Evolutionary conservation across 2,329 filamentous ascomycete species (phyloP), one percentile per base, ranked within the genome.

Genomic region (Neoscytalidium dimidiatum): DNA sequence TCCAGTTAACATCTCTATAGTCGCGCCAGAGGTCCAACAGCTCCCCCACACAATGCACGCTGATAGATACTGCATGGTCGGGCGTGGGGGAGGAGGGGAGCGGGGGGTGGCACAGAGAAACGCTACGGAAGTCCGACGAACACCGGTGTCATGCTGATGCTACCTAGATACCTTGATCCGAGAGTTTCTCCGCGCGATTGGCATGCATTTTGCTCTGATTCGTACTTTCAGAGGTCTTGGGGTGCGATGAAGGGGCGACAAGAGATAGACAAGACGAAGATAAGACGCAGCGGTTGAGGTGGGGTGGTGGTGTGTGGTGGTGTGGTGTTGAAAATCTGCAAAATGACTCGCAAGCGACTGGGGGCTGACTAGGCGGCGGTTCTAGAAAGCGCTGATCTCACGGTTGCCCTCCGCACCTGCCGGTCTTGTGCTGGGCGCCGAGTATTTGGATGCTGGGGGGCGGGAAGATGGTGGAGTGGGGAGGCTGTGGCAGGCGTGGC

Each of bases 111-210:
- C 31, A 49, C 62, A 21, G 19, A 14, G 56, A 33, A 28, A 44
- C 46, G 58, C 44, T 44, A 46, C 19, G 62, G 29, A 43, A 57
- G 14, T 4, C 51, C 29, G 31, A 21, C 51, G 52, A 49, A 58
- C 62, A 64, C 62, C 62, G 62, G 62, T 64, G 49, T 49, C 62
- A 64, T 64, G 62, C 62, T 64, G 62, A 64, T 57, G 62, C 62
- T 64, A 58, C 62, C 62, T 58, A 58, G 62, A 64, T 64, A 58
- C 62, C 62, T 64, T 64, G 62, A 64, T 64, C 41, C 62, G 51
- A 49, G 31, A 58, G 51, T n/a, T 43, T 57, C 29, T 57, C 31
- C 43, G 41, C 28, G 62, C 62, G 62, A 64, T 49, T 41, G 62
- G 62, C 52, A 43, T 64, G 51, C 62, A 64, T 64, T 49, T 35